phyloP scores from a whole-genome alignment of 208 protist species.

The Trypanosoma caninum region DNA sequence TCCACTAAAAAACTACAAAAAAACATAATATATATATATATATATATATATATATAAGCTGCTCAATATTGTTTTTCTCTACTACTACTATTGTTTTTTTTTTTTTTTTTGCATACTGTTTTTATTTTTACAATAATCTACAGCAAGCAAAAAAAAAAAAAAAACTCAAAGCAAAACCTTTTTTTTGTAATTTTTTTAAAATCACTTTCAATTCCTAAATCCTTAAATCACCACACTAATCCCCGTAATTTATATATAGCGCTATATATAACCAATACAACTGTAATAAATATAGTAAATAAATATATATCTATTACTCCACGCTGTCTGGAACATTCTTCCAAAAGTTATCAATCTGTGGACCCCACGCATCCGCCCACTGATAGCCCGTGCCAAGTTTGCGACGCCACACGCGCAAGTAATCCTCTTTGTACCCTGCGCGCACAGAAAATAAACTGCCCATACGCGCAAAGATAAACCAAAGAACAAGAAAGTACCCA shows the following conservation, averaged over 20 bases:
- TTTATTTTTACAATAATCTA: too few relatives aligned
- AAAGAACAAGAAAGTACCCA: slow-evolving; percentile 78
- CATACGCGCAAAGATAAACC: slow-evolving; percentile 61
- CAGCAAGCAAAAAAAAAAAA: too few relatives aligned
- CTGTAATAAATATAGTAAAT: too few relatives aligned
- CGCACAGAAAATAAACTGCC: slow-evolving; percentile 40
- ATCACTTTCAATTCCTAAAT: too few relatives aligned
- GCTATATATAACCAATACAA: background rate
- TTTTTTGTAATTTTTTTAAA: too few relatives aligned
- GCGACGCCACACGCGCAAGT: slow-evolving; percentile 79
- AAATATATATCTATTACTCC: slow-evolving; percentile 48
- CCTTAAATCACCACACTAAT: too few relatives aligned
- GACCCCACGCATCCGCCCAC: slow-evolving; percentile 86
- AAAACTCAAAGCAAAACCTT: too few relatives aligned
- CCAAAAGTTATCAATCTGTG: slow-evolving; percentile 73
- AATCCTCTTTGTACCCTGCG: slow-evolving; percentile 75
- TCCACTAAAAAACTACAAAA: too few relatives aligned
- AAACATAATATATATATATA: slow-evolving; percentile 4
- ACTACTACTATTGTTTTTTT: too few relatives aligned
- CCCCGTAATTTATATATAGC: background rate
- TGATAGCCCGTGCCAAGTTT: slow-evolving; percentile 87
- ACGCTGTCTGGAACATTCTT: slow-evolving; percentile 76
- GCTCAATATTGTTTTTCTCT: too few relatives aligned
- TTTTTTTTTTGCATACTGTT: too few relatives aligned
- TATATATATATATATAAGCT: slow-evolving; percentile 17